Evolutionary conservation across 2,329 filamentous ascomycete species (phyloP).

Genomic region (Diaporthe eres): DNA sequence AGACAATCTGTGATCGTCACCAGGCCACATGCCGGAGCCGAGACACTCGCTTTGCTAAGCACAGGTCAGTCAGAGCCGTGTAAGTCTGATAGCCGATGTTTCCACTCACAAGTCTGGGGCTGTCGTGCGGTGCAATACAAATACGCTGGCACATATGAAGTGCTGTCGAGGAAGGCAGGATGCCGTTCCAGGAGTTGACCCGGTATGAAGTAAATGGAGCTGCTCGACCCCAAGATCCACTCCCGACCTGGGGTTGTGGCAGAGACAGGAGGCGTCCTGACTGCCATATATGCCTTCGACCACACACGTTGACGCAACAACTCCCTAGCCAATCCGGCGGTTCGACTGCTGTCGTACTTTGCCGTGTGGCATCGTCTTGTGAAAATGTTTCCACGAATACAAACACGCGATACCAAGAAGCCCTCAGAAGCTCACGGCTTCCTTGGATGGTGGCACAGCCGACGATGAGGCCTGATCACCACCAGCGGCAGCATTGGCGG

Average conservation of each 20-base stretch:
- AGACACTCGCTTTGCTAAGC: background rate
- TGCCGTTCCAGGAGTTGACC: background rate
- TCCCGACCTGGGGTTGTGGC: background rate
- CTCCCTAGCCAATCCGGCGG: background rate
- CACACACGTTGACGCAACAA: background rate
- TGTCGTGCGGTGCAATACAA: too few relatives aligned
- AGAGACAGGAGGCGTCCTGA: background rate
- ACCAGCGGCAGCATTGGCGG: background rate
- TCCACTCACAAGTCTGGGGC: background rate
- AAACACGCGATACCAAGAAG: background rate
- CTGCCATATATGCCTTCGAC: background rate
- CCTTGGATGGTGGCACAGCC: conserved; percentile 27
- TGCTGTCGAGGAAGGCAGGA: background rate
- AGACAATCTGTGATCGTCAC: background rate
- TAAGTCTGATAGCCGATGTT: background rate
- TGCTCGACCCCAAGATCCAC: background rate
- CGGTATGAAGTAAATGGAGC: background rate
- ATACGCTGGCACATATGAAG: too few relatives aligned
- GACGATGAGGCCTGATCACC: conserved; percentile 9
- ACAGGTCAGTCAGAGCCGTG: background rate
- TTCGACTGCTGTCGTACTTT: background rate
- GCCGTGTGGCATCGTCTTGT: background rate
- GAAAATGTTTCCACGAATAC: too few relatives aligned
- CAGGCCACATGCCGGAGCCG: background rate
- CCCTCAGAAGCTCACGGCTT: conserved; percentile 11